These are phyloP conservation scores for Phylloporus rhodoxanthus DNA, from an alignment of 768 basidiomycete species.

Conservation along the genomic window DNA sequence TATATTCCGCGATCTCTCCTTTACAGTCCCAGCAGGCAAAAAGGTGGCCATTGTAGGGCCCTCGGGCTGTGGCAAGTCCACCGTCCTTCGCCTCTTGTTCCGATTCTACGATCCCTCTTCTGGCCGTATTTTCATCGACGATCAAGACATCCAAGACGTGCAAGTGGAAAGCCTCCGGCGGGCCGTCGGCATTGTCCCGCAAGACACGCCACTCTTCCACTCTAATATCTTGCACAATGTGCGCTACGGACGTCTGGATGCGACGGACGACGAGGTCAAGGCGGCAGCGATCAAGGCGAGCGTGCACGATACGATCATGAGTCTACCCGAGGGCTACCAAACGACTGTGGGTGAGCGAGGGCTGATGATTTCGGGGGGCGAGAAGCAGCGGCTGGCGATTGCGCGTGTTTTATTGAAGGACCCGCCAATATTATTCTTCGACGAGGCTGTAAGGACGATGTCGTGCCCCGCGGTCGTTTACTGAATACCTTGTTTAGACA, in stretches of 20 bases:
- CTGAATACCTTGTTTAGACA: slow-evolving; percentile 47
- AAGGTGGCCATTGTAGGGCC: slow-evolving; percentile 97
- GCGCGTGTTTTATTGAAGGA: slow-evolving; percentile 91
- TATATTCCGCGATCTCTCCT: slow-evolving; percentile 84
- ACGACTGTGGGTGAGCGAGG: slow-evolving; percentile 96
- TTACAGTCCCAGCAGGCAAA: slow-evolving; percentile 91
- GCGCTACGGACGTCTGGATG: slow-evolving; percentile 83
- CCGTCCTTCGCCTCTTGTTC: slow-evolving; percentile 89
- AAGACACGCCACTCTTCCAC: slow-evolving; percentile 97
- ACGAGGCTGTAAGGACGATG: slow-evolving; percentile 76
- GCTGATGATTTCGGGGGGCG: slow-evolving; percentile 96
- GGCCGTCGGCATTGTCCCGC: slow-evolving; percentile 89
- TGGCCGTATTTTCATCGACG: slow-evolving; percentile 83
- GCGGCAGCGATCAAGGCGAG: slow-evolving; percentile 83
- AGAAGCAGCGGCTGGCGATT: slow-evolving; percentile 95
- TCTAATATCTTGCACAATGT: slow-evolving; percentile 94
- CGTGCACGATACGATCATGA: slow-evolving; percentile 73
- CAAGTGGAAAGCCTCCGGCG: slow-evolving; percentile 66
- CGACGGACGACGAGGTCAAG: slow-evolving; percentile 83
- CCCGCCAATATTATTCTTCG: slow-evolving; percentile 94
- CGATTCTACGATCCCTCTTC: slow-evolving; percentile 85
- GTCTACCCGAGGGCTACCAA: slow-evolving; percentile 77
- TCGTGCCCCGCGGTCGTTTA: not conserved
- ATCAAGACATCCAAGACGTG: slow-evolving; percentile 74
- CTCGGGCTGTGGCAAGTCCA: slow-evolving; percentile 96